These are phyloP conservation scores for Fusarium kyushuense DNA, from an alignment of 2,329 filamentous ascomycete genomes.

Conservation along the genomic window DNA sequence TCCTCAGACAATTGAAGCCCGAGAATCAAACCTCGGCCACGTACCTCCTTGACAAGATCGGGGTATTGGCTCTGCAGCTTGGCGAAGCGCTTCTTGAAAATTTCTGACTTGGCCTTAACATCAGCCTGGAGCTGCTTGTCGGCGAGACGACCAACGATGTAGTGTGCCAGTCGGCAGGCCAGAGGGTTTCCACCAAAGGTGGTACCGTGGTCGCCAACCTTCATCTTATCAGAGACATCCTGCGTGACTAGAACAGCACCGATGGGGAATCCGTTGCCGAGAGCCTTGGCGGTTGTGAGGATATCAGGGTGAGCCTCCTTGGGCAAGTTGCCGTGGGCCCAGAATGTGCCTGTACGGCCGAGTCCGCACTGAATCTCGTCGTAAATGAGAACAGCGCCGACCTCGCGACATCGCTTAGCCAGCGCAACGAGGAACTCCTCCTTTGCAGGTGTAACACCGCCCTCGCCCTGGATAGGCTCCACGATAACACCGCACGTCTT, in stretches of 20 bases:
- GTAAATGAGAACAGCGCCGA: conserved; percentile 90
- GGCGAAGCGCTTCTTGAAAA: conserved; percentile 63
- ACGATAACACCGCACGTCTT: conserved; percentile 94
- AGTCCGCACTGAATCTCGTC: conserved; percentile 98
- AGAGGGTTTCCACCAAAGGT: conserved; percentile 95
- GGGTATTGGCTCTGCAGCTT: conserved; percentile 67
- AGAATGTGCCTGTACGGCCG: conserved; percentile 85
- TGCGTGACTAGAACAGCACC: conserved; percentile 71
- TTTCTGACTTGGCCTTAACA: conserved; percentile 73
- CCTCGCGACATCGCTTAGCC: conserved; percentile 84
- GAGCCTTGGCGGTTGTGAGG: conserved; percentile 92
- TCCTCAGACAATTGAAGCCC: conserved; percentile 85
- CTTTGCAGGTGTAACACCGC: conserved; percentile 86
- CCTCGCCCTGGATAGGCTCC: conserved; percentile 97
- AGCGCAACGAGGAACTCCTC: conserved; percentile 87
- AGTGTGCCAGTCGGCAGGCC: conserved; percentile 84
- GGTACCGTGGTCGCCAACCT: conserved; percentile 85
- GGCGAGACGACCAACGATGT: conserved; percentile 83
- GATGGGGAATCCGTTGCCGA: conserved; percentile 96
- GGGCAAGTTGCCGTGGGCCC: conserved; percentile 85
- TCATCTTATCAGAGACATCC: conserved; percentile 57
- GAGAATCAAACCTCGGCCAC: conserved; percentile 86
- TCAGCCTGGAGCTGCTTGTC: conserved; percentile 75
- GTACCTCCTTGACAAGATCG: conserved; percentile 78
- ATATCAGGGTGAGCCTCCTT: conserved; percentile 91